Base-by-base conservation (phyloP, 805 yeast genomes). In the Ogataea dorogensis region DNA sequence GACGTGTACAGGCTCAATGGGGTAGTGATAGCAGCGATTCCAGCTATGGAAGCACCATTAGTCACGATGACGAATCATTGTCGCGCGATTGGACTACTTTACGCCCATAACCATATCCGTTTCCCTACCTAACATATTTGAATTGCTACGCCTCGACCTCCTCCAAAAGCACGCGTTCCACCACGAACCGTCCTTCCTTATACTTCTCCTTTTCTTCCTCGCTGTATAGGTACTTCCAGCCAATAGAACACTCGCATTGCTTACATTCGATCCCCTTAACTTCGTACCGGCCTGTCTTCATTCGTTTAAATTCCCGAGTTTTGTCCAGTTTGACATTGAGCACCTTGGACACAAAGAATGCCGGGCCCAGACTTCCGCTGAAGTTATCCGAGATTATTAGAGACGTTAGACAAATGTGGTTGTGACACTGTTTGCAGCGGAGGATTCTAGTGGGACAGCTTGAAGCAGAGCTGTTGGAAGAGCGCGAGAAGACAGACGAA, bases 191-290 rank as follows among this genome's bases (percentile, higher is more conserved):
- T n/a, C 59, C 58, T 38, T 54, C 57, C 35, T 62, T 62, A 33
- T 61, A 61, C 27, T 46, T 54, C 40, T 62, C 59, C 17, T 48
- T 42, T 5, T 44, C 40, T 20, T 51, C 49, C 20, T 58, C 57
- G 33, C 61, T 47, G 28, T 45, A 51, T 11, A 62, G 37, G 33
- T 62, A 62, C 38, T 58, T 58, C 67, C 67, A 62, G 9, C 67
- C 67, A 9, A 62, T 19, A 15, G 43, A 40, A 7, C 30, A 33
- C 13, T 46, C 39, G 37, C 67, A 62, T 38, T 62, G 67, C 26
- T 47, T 38, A 44, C 67, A 62, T 16, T 35, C 38, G 20, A 61
- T 48, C 7, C 33, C 23, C 27, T 50, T 53, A n/a, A 61, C 54
- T 22, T 49, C 56, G 39, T 59, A 62, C 11, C 47, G 43, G 1